phyloP scores from a whole-genome alignment of 78 protist species.

The Planoprotostelium fungivorum region DNA sequence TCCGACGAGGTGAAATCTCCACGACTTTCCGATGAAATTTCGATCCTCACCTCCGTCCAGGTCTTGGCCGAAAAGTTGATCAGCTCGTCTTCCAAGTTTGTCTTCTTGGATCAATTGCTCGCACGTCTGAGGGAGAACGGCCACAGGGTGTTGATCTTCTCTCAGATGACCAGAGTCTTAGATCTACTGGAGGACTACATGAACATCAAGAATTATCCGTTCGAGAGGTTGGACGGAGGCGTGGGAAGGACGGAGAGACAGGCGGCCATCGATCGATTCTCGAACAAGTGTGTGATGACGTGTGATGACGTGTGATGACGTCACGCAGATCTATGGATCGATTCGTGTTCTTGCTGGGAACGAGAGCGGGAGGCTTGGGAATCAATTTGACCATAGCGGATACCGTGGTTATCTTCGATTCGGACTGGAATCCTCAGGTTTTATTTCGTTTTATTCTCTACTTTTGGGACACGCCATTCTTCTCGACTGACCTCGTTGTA shows the following conservation, averaged over 20 bases:
- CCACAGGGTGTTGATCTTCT: conserved; percentile 89
- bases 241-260: conserved; percentile 57
- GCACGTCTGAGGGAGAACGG: conserved; percentile 64
- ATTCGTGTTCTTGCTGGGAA: conserved; percentile 82
- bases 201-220: conserved; percentile 33
- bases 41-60: conserved; percentile 19
- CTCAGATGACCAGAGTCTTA: conserved; percentile 83
- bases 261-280: conserved; percentile 85
- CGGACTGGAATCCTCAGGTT: conserved; percentile 98
- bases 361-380: conserved; percentile 97
- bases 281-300: neutral
- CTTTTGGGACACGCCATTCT: too few relatives aligned
- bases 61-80: conserved; percentile 77
- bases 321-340: conserved; percentile 16
- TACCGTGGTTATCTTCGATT: conserved; percentile 91
- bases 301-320: neutral
- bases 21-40: too few relatives aligned
- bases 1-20: neutral
- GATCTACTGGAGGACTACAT: conserved; percentile 84
- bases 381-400: conserved; percentile 91
- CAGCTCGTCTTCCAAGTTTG: conserved; percentile 76
- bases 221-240: conserved; percentile 83
- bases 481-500: too few relatives aligned
- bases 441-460: too few relatives aligned
- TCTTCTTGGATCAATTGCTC: conserved; percentile 86